A percentile compares a stretch with the other conserved stretches of the same genome.
Conservation (phyloP, 1,284 basidiomycete species). For the Cystobasidium slooffiae region DNA sequence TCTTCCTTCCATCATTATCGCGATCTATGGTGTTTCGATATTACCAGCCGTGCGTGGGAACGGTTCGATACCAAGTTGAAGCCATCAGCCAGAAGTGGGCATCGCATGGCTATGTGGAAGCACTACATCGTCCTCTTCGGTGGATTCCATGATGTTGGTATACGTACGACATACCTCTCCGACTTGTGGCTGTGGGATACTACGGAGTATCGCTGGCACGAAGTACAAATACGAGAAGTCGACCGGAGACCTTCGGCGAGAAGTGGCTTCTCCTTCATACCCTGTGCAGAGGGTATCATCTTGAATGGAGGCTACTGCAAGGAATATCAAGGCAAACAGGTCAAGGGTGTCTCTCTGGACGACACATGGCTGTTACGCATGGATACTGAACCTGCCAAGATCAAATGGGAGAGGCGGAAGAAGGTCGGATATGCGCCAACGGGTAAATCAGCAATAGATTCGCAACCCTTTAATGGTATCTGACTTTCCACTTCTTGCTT, state of each 20-base stretch:
- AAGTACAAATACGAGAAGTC: slow-evolving; percentile 72
- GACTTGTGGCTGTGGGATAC: slow-evolving; percentile 54
- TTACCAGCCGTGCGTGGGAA: slow-evolving; percentile 79
- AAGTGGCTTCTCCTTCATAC: slow-evolving; percentile 84
- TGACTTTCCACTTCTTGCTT: slow-evolving; percentile 62
- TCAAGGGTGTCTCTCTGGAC: slow-evolving; percentile 83
- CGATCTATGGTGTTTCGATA: slow-evolving; percentile 73
- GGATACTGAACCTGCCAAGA: slow-evolving; percentile 56
- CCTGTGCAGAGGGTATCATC: slow-evolving; percentile 77
- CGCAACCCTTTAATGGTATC: not conserved
- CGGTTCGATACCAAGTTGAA: slow-evolving; percentile 82
- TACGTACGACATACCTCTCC: slow-evolving; percentile 50
- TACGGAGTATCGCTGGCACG: slow-evolving; percentile 77
- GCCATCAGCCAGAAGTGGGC: slow-evolving; percentile 81
- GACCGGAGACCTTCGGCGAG: slow-evolving; percentile 73
- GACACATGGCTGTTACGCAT: slow-evolving; percentile 87
- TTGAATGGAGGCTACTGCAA: slow-evolving; percentile 92
- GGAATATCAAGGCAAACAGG: slow-evolving; percentile 81
- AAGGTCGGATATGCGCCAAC: slow-evolving; percentile 66
- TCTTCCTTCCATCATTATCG: slow-evolving; percentile 89
- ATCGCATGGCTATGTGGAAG: slow-evolving; percentile 91
- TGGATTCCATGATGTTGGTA: slow-evolving; percentile 43
- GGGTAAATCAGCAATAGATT: not conserved
- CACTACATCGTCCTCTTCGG: slow-evolving; percentile 84
- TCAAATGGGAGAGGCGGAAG: slow-evolving; percentile 87